A percentile compares a stretch with the other conserved stretches of the same genome.
These are phyloP conservation scores for Lodderomyces beijingensis DNA, from an alignment of 1,139 yeast species.

Conservation along the genomic window DNA sequence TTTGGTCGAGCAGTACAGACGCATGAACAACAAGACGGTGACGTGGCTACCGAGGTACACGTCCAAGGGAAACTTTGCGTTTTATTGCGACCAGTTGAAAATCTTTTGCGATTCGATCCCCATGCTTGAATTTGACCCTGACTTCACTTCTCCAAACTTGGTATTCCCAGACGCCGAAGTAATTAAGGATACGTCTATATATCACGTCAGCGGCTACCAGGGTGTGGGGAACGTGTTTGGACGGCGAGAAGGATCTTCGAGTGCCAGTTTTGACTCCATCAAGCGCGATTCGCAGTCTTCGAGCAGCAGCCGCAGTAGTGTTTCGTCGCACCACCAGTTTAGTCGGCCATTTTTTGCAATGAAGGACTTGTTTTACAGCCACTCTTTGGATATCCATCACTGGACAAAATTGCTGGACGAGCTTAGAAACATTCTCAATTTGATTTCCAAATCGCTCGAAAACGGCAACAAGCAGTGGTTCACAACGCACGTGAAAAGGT, in stretches of 20 bases:
- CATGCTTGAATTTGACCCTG: slow-evolving; percentile 22
- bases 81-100: slow-evolving; percentile 55
- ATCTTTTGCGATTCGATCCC: slow-evolving; percentile 58
- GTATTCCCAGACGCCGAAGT: slow-evolving; percentile 28
- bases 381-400: slow-evolving; percentile 50
- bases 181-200: slow-evolving; percentile 21
- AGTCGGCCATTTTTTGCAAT: slow-evolving; percentile 39
- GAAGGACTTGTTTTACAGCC: slow-evolving; percentile 49
- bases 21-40: slow-evolving; percentile 24
- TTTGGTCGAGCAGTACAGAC: slow-evolving; percentile 28
- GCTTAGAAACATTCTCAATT: slow-evolving; percentile 42
- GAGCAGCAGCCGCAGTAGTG: slow-evolving; percentile 20
- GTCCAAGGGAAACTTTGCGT: slow-evolving; percentile 51
- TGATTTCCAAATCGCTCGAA: slow-evolving; percentile 45
- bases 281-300: slow-evolving; percentile 41
- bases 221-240: slow-evolving; percentile 10
- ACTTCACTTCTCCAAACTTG: slow-evolving; percentile 18
- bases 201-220: slow-evolving; percentile 12
- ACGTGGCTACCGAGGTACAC: slow-evolving; percentile 57
- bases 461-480: slow-evolving; percentile 49
- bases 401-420: slow-evolving; percentile 54
- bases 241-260: slow-evolving; percentile 9
- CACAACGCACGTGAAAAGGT: slow-evolving; percentile 45
- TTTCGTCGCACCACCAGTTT: slow-evolving; percentile 37
- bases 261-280: slow-evolving; percentile 22